phyloP scores from a whole-genome alignment of 1,139 yeast species.

The Yamadazyma taylorii region DNA sequence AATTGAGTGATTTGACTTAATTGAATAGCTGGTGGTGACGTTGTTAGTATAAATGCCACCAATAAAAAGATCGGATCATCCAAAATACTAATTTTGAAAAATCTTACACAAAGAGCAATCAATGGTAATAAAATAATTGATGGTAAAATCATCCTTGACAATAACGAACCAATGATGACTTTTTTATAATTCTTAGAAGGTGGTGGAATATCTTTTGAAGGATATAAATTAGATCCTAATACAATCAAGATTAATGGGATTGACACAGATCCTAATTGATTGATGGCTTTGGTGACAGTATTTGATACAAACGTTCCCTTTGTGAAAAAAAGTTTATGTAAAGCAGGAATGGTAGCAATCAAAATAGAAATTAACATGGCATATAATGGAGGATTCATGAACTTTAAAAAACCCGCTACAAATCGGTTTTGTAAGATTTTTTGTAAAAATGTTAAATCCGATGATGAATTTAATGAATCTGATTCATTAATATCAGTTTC shows the following conservation, averaged over 20 bases:
- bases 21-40: slow-evolving; percentile 85
- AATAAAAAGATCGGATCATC: slow-evolving; percentile 83
- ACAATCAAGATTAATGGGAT: slow-evolving; percentile 80
- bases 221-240: slow-evolving; percentile 73
- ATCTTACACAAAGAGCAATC: slow-evolving; percentile 66
- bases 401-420: slow-evolving; percentile 17
- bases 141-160: slow-evolving; percentile 78
- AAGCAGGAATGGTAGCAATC: slow-evolving; percentile 76
- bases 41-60: slow-evolving; percentile 71
- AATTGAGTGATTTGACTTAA: slow-evolving; percentile 79
- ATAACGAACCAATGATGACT: slow-evolving; percentile 64
- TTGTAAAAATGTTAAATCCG: slow-evolving; percentile 1
- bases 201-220: slow-evolving; percentile 64
- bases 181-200: slow-evolving; percentile 57
- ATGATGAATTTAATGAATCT: slow-evolving; percentile 3
- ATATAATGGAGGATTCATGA: slow-evolving; percentile 95
- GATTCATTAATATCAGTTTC: slow-evolving; percentile 8
- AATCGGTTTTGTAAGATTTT: slow-evolving; percentile 6
- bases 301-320: slow-evolving; percentile 59
- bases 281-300: slow-evolving; percentile 74
- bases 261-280: slow-evolving; percentile 82
- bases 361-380: slow-evolving; percentile 83
- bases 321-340: slow-evolving; percentile 67
- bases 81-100: slow-evolving; percentile 62
- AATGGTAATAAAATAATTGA: slow-evolving; percentile 66